Conservation (phyloP, 2,329 filamentous ascomycete species). For the Cladosporium austrohemisphaericum region DNA sequence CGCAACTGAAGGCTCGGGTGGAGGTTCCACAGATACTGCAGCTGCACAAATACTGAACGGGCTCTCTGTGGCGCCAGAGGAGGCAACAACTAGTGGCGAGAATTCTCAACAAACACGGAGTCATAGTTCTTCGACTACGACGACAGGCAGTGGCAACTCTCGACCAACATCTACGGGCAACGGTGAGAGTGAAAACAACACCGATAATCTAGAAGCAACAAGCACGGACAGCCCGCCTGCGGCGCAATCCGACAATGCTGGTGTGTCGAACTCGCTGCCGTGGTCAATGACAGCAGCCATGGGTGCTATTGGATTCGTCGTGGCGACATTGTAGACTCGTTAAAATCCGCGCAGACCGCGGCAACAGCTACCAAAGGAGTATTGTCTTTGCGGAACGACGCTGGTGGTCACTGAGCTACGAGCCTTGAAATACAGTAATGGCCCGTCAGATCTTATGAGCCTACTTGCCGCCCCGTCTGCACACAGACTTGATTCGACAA, state of each 20-base stretch:
- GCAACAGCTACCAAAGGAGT: too few species aligned
- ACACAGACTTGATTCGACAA: too few species aligned
- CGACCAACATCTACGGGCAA: neutral
- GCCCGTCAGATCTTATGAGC: too few species aligned
- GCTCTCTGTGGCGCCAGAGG: neutral
- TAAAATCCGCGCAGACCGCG: too few species aligned
- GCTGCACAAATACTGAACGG: neutral
- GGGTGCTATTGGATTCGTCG: neutral
- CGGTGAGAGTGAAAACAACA: neutral
- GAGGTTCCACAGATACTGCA: neutral
- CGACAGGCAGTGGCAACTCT: neutral
- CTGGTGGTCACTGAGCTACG: too few species aligned
- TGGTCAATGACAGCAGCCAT: neutral
- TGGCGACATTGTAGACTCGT: neutral
- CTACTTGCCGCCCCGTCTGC: too few species aligned
- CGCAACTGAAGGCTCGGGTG: neutral
- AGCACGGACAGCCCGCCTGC: neutral
- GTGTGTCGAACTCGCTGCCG: neutral
- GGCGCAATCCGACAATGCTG: neutral
- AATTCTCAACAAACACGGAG: neutral
- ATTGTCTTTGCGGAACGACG: too few species aligned
- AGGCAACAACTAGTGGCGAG: neutral
- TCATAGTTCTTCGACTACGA: neutral
- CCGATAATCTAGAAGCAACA: neutral
- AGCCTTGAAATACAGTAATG: too few species aligned